Evolutionary conservation across 148 eudicot genomes (phyloP), one percentile per base, ranked within the genome.

Genomic region (Heliamphora exappendiculata): DNA sequence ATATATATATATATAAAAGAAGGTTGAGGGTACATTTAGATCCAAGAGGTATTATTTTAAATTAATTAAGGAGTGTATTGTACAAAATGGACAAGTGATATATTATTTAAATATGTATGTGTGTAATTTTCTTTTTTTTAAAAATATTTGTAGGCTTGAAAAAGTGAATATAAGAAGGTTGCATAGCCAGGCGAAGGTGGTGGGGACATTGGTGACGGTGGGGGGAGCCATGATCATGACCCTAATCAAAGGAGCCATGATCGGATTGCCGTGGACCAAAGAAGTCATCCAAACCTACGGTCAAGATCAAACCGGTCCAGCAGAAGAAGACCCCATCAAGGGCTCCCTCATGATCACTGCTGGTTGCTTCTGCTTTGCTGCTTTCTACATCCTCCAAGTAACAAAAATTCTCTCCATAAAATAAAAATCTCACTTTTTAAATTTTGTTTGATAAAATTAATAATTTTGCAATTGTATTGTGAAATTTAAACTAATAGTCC

Each of bases 151-250:
- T 31, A 92, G 98, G 90, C 84, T 89, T 29, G 98, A 95, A 76
- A 86, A 77, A 75, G 93, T 94, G 70, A 89, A 87, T 36, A 2
- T 94, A 0, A 87, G 55, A 74, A 84, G 37, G 9, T 6, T 81
- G 20, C 84, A 76, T 5, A 87, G 96, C 79, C 86, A 87, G 45
- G 98, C 97, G 5, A 94, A 94, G 85, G 73, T 94, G 12, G 47
- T 81, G 3, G 98, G 98, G 71, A 94, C 98, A 2, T 3, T 92
- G 10, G 88, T 88, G 28, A 91, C 97, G 0, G 84, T 94, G 19
- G 90, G 86, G 20, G 98, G 98, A 62, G 98, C 97, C 11, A 94
- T 86, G 85, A 36, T 91, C 6, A 90, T 94, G 98, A 90, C 97
- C 19, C 67, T 92, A 2, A 47, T 89, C 7, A 81, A 77, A 79